phyloP scores from a whole-genome alignment of 108 stramenopile species.

The Cylindrotheca closterium region DNA sequence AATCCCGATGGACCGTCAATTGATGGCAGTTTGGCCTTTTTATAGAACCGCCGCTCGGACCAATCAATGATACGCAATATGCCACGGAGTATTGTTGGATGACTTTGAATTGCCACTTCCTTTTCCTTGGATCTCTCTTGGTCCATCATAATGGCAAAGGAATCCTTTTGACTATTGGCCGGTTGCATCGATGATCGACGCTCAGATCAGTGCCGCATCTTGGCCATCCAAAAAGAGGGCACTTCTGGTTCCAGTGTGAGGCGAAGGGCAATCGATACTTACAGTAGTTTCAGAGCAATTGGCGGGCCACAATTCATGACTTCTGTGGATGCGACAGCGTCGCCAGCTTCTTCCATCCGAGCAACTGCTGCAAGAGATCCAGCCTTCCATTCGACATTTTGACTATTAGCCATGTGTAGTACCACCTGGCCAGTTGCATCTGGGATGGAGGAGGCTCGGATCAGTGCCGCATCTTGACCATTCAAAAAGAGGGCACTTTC shows the following conservation, averaged over 20 bases:
- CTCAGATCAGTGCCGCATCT: conserved; percentile 36
- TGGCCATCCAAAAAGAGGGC: conserved; percentile 37
- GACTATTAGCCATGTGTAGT: no score
- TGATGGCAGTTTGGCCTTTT: conserved; percentile 5
- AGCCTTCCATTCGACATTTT: no score
- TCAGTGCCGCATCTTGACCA: no score
- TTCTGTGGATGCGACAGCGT: conserved; percentile 1
- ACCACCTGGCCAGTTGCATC: no score
- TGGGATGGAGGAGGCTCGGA: no score
- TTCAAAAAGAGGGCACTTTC: no score
- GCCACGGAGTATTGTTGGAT: conserved; percentile 17
- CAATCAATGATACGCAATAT: conserved; percentile 33
- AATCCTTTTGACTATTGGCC: conserved; percentile 27
- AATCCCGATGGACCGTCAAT: not conserved
- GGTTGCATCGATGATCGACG: conserved; percentile 23
- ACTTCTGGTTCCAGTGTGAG: conserved; percentile 15
- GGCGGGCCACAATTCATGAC: conserved; percentile 2
- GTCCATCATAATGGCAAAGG: conserved; percentile 26
- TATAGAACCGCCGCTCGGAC: conserved; percentile 24
- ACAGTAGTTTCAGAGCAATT: conserved; percentile 3
- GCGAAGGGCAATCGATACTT: conserved; percentile 26
- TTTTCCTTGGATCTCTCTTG: conserved; percentile 26
- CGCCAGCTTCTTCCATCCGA: not conserved
- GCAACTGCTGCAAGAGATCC: conserved; percentile 31
- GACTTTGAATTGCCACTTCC: conserved; percentile 37